Conservation (phyloP, 192 early-diverging fungal genomes). For the Borealophlyctis nickersoniae region DNA sequence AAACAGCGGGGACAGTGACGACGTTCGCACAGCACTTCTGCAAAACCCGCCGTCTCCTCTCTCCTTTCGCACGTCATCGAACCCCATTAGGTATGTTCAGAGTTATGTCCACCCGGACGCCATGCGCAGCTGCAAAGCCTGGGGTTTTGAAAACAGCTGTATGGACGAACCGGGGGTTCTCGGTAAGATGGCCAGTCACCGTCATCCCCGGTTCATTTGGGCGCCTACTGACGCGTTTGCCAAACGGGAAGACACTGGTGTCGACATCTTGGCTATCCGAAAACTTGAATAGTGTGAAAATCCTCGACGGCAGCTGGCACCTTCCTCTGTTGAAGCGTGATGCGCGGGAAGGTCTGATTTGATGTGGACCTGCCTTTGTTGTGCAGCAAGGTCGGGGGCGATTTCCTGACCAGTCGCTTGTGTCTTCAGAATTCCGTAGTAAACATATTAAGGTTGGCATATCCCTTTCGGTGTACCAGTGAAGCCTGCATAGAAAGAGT, state of each 20-base stretch:
- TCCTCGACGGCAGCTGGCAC: slow-evolving; percentile 91
- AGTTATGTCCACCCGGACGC: too few species aligned
- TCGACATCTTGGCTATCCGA: slow-evolving; percentile 58
- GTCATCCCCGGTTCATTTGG: too few species aligned
- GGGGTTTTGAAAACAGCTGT: too few species aligned
- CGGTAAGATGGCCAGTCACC: too few species aligned
- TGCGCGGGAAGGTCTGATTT: slow-evolving; percentile 22
- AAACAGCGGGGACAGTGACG: too few species aligned
- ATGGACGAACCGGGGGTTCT: too few species aligned
- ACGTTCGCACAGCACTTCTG: too few species aligned
- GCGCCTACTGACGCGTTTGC: too few species aligned
- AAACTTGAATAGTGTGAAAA: slow-evolving; percentile 62
- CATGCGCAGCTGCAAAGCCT: too few species aligned
- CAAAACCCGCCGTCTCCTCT: too few species aligned
- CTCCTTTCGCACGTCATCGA: too few species aligned
- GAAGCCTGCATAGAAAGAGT: neutral
- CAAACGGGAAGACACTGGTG: slow-evolving; percentile 50
- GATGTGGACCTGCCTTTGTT: slow-evolving; percentile 32
- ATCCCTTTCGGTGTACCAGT: neutral
- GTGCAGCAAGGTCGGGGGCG: neutral
- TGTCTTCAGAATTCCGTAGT: slow-evolving; percentile 58
- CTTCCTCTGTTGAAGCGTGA: slow-evolving; percentile 71
- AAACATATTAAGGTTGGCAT: slow-evolving; percentile 49
- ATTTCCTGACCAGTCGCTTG: slow-evolving; percentile 15
- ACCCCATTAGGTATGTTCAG: too few species aligned